Base-by-base conservation (phyloP, 2,329 filamentous ascomycete species). In the Tolypocladium ovalisporum region DNA sequence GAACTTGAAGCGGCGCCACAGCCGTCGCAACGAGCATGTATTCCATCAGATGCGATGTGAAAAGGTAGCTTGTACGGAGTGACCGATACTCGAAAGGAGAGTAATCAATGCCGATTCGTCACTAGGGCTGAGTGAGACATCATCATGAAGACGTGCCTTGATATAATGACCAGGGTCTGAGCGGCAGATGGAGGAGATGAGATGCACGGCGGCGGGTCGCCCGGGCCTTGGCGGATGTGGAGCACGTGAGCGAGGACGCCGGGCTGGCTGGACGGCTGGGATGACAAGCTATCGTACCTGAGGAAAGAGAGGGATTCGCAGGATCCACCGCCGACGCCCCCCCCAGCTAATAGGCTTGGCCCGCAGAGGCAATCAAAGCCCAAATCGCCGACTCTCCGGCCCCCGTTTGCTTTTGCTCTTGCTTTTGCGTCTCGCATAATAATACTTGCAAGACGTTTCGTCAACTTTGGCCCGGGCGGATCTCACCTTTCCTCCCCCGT, bases 331-430 rank as follows among this genome's bases (percentile, higher is more conserved):
- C 22, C n/a, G 5, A 17, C 40, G n/a, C 42, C 24, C 39, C 39
- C 42, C 24, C 39, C 39, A 42, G n/a, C 39, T 22, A 10, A 42
- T 42, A 24, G 22, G 39, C 39, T 22, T 22, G 39, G 39, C 39
- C 22, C 22, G 22, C 19, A 42, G 22, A 42, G 39, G n/a, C n/a
- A n/a, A n/a, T n/a, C n/a, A n/a, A 15, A 15, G 9, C 35, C 17
- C 67, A 62, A 58, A 15, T 35, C 52, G 36, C 52, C 52, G 36
- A 35, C 55, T 32, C 55, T 52, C 44, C 47, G 32, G 34, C n/a
- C 24, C 42, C 24, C 22, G 24, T 24, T n/a, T n/a, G n/a, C n/a
- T n/a, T n/a, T n/a, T n/a, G n/a, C n/a, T n/a, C 12, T 2, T 17
- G 10, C n/a, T 17, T 17, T 7, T 47, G 24, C 42, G 27, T 15